phyloP scores from a whole-genome alignment of 2,329 filamentous ascomycete genomes.

The Zelopaecilomyces penicillatus region DNA sequence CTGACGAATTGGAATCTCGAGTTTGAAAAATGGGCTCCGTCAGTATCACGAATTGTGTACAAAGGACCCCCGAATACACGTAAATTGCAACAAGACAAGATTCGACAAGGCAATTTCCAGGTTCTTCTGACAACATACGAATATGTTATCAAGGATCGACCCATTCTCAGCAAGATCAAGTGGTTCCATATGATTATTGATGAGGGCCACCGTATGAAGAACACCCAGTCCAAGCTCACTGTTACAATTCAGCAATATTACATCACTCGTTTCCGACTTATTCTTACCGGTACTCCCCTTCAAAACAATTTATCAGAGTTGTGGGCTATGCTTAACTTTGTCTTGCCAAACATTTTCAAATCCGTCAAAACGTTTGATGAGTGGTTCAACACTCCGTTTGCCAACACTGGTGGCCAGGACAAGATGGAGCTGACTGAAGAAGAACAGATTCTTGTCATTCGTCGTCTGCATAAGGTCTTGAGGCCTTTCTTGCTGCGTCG shows the following conservation, averaged over 20 bases:
- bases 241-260: slow-evolving; percentile 94
- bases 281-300: slow-evolving; percentile 91
- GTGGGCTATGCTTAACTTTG: slow-evolving; percentile 98
- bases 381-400: slow-evolving; percentile 99
- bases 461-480: slow-evolving; percentile 94
- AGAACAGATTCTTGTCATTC: slow-evolving; percentile 97
- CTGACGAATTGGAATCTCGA: slow-evolving; percentile 98
- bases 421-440: slow-evolving; percentile 99
- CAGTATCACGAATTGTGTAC: slow-evolving; percentile 81
- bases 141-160: slow-evolving; percentile 98
- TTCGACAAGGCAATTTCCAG: slow-evolving; percentile 91
- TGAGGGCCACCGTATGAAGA: slow-evolving; percentile 99
- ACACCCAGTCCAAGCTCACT: slow-evolving; percentile 90
- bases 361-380: slow-evolving; percentile 98
- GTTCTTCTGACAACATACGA: slow-evolving; percentile 96
- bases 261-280: slow-evolving; percentile 86
- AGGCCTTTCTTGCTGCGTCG: slow-evolving; percentile 94
- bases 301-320: slow-evolving; percentile 95
- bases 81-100: slow-evolving; percentile 86
- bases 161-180: slow-evolving; percentile 93
- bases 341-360: slow-evolving; percentile 97
- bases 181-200: slow-evolving; percentile 99
- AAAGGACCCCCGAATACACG: slow-evolving; percentile 86
- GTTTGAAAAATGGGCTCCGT: slow-evolving; percentile 97
- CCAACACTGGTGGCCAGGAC: slow-evolving; percentile 94